These are phyloP conservation scores for Exophiala dermatitidis DNA, from an alignment of 2,329 filamentous ascomycete species.

Conservation along the genomic window DNA sequence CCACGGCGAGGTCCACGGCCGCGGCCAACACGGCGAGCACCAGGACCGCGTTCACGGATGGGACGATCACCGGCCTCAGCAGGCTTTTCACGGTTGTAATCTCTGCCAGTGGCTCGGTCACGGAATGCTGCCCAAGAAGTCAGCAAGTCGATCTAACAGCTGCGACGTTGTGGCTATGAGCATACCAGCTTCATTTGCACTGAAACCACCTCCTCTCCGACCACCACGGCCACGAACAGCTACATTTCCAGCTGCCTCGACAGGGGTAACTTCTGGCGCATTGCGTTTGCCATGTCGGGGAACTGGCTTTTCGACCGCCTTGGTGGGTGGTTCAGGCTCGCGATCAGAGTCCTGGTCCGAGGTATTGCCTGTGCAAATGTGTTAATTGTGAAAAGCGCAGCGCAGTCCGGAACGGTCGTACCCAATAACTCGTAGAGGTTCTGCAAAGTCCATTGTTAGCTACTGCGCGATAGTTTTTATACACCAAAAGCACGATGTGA, in stretches of 20 bases:
- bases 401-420: conserved; percentile 44
- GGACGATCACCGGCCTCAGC: conserved; percentile 53
- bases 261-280: conserved; percentile 64
- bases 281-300: conserved; percentile 80
- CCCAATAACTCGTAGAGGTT: conserved; percentile 98
- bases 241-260: conserved; percentile 30
- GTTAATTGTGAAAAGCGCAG: conserved; percentile 11
- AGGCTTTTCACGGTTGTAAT: conserved; percentile 73
- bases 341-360: conserved; percentile 66
- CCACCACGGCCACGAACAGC: conserved; percentile 41
- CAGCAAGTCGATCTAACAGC: conserved; percentile 9
- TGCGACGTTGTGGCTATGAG: conserved; percentile 29
- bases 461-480: conserved; percentile 6
- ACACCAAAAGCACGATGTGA: conserved; percentile 12
- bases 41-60: conserved; percentile 36
- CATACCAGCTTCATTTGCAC: conserved; percentile 83
- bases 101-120: conserved; percentile 73
- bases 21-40: conserved; percentile 51
- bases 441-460: conserved; percentile 43
- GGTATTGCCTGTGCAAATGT: conserved; percentile 53
- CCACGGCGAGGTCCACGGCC: conserved; percentile 49
- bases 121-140: conserved; percentile 63
- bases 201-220: conserved; percentile 51
- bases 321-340: conserved; percentile 68
- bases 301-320: conserved; percentile 78